A percentile compares a stretch with the other conserved stretches of the same genome.
These are phyloP conservation scores for Paecilomyces sp. DNA, from an alignment of 2,329 filamentous ascomycete genomes.

Conservation along the genomic window DNA sequence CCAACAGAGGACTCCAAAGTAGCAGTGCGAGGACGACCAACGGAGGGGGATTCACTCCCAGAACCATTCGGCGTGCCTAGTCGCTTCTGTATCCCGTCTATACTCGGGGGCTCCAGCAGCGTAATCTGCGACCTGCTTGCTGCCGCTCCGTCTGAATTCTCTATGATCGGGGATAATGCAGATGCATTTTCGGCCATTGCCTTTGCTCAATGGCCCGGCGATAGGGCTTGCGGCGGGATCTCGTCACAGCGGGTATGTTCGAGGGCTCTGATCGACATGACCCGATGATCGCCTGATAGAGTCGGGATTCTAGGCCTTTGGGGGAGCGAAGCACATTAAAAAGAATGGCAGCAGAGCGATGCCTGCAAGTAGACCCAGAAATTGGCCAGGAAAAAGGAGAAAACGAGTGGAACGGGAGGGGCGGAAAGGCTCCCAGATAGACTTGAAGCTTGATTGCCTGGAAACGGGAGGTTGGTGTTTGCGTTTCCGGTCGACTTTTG, in stretches of 20 bases:
- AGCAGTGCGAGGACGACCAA: conserved; percentile 10
- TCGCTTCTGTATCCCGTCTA: conserved; percentile 9
- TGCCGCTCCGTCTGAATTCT: not conserved
- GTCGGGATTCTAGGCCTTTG: not conserved
- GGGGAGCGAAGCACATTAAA: not conserved
- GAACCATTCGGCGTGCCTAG: conserved; percentile 6
- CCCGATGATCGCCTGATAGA: conserved; percentile 8
- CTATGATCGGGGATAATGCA: conserved; percentile 10
- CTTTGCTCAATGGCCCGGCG: conserved; percentile 12
- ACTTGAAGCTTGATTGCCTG: not conserved
- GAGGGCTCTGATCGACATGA: conserved; percentile 16
- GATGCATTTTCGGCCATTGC: conserved; percentile 26
- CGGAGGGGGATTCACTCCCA: conserved; percentile 13
- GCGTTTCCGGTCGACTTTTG: not conserved
- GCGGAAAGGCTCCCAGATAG: not conserved
- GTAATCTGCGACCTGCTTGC: not conserved
- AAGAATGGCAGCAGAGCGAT: not conserved
- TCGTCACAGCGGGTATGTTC: not conserved
- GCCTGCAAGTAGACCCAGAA: not conserved
- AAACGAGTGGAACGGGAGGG: not conserved
- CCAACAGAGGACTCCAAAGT: conserved; percentile 13
- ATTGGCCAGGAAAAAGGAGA: not conserved
- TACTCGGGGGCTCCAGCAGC: conserved; percentile 10
- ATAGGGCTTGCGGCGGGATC: conserved; percentile 11
- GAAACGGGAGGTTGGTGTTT: not conserved